These are phyloP conservation scores for Naganishia kalamii DNA, from an alignment of 768 basidiomycete species.

Conservation along the genomic window DNA sequence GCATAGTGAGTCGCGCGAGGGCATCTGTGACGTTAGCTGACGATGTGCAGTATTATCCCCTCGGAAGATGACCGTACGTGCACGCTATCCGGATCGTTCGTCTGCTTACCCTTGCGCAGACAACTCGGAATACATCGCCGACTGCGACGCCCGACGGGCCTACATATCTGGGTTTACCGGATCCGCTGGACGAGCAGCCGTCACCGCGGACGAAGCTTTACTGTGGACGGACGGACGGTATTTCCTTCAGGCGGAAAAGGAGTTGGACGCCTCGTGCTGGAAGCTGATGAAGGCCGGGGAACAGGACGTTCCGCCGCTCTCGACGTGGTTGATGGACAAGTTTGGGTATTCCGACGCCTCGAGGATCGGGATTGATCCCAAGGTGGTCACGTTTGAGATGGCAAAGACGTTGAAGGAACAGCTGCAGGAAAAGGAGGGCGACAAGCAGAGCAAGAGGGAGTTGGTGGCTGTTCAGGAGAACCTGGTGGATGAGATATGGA, in stretches of 20 bases:
- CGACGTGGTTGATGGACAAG: constrained; percentile 20
- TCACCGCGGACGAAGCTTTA: constrained; percentile 64
- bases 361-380: constrained; percentile 76
- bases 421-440: neutral
- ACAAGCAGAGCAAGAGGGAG: neutral
- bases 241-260: constrained; percentile 82
- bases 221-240: constrained; percentile 96
- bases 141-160: constrained; percentile 72
- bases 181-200: constrained; percentile 81
- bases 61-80: constrained; percentile 86
- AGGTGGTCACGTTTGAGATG: constrained; percentile 37
- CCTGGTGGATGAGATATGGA: constrained; percentile 52
- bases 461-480: constrained; percentile 65
- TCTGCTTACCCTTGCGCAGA: constrained; percentile 36
- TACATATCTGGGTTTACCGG: constrained; percentile 93
- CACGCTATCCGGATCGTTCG: neutral
- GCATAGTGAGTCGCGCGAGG: constrained; percentile 51
- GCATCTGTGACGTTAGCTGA: neutral
- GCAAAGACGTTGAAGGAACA: neutral
- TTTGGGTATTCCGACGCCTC: constrained; percentile 41
- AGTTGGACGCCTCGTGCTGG: constrained; percentile 61
- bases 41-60: constrained; percentile 60
- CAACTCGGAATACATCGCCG: constrained; percentile 79
- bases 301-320: constrained; percentile 53
- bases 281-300: constrained; percentile 85